Evolutionary conservation across 1,284 basidiomycete genomes (phyloP).

Genomic region (Mrakiaceae sp.): DNA sequence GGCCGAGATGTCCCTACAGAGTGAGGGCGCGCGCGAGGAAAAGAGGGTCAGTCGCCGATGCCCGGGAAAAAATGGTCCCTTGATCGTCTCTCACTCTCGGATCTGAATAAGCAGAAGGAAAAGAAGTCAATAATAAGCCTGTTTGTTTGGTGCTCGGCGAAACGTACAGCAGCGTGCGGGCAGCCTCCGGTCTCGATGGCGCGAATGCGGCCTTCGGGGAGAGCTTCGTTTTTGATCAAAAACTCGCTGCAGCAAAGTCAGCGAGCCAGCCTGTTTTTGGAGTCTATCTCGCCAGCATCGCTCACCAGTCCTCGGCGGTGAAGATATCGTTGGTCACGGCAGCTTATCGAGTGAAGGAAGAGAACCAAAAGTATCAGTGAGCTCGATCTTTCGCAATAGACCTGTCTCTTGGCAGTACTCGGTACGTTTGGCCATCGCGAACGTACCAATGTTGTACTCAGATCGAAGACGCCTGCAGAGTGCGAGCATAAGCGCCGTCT

Average conservation of each 20-base stretch:
- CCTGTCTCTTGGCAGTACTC: too few species aligned
- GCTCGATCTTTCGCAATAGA: too few species aligned
- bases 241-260: slow-evolving; percentile 46
- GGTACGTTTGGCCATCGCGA: not conserved
- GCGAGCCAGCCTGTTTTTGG: not conserved
- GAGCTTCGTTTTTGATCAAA: slow-evolving; percentile 79
- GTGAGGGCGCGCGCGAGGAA: slow-evolving; percentile 13
- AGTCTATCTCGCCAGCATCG: not conserved
- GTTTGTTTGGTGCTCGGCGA: too few species aligned
- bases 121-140: too few species aligned
- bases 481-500: slow-evolving; percentile 86
- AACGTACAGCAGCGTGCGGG: slow-evolving; percentile 78
- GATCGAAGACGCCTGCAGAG: slow-evolving; percentile 76
- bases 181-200: slow-evolving; percentile 95
- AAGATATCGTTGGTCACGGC: slow-evolving; percentile 96
- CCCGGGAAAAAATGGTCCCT: too few species aligned
- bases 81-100: too few species aligned
- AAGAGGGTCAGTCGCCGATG: not conserved
- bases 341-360: slow-evolving; percentile 39
- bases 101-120: too few species aligned
- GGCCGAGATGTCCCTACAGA: slow-evolving; percentile 74
- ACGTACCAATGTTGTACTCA: slow-evolving; percentile 76
- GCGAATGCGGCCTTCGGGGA: slow-evolving; percentile 73
- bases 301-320: slow-evolving; percentile 45
- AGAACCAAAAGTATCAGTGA: too few species aligned